Base-by-base conservation (phyloP, 768 basidiomycete genomes). In the Ephemerocybe angulata region DNA sequence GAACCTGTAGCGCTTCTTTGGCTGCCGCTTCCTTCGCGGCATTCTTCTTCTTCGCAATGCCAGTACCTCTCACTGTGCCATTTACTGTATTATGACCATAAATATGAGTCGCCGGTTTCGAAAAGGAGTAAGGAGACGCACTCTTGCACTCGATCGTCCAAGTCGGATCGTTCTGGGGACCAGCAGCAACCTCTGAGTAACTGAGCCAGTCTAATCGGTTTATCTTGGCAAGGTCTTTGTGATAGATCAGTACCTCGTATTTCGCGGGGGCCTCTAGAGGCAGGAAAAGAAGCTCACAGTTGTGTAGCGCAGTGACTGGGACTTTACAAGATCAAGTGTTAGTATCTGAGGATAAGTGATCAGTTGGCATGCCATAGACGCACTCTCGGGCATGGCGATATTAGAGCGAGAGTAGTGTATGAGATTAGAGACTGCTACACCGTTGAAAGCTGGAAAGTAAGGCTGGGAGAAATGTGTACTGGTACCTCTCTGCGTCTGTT, bases 81-180 rank as follows among this genome's bases (percentile, higher is more conserved):
- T 67, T 60, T 37, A 85, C 85, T 86, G 21, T 17, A 35, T 8
- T 17, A 35, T 8, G 33, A 35, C 33, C 8, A 27, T 22, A 48
- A 48, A 8, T 4, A 30, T 15, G 30, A 2, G n/a, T 48, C 13
- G 25, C 41, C 15, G 21, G 17, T 8, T 15, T n/a, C 13, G 24
- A 13, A 11, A 44, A 22, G 27, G 6, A 12, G 24, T 27, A 22
- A 21, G 22, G 19, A 2, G 5, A 52, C 80, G 60, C 60, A 85
- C 86, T 72, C 69, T 81, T 85, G 67, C 83, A 86, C 21, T 74
- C 65, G n/a, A 73, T 65, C 10, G 73, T 81, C 85, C 85, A 88
- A 21, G 62, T 53, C 28, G 70, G 60, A 11, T 70, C 67, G 59
- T 79, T 65, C 8, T 74, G 55, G 0, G 72, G 78, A 1, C 85